Base-by-base conservation (phyloP, 306 rosid genomes). In the Neltuma alba region DNA sequence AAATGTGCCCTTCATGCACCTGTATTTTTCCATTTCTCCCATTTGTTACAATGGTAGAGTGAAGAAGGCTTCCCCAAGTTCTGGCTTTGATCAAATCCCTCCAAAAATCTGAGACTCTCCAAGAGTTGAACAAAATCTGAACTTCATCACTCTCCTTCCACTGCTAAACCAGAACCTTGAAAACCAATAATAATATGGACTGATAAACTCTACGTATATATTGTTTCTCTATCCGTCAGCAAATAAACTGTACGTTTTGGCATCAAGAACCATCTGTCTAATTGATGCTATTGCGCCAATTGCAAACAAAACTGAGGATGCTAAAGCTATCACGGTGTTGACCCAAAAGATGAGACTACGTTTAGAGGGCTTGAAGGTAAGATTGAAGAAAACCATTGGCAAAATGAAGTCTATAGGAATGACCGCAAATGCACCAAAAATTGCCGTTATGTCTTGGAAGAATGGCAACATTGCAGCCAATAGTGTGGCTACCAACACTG, bases 381-480 rank as follows among this genome's bases (percentile, higher is more conserved):
- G 65, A 20, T 92, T 92, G 85, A 81, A 89, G 71, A 94, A 85
- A 42, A 92, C 28, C 97, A 92, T 94, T 4, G 98, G 98, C 80
- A 94, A 85, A 41, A 94, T 92, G 79, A 89, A 90, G 79, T 92
- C 94, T 5, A 92, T 85, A 75, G 98, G 98, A 72, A 94, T 87
- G 87, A 48, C 88, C 9, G 92, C 96, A 79, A 94, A 88, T 66
- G 97, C 92, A n/a, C 96, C 97, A 65, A 94, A 86, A 72, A 94
- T 45, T 21, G 98, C 92, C 88, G 76, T 86, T 71, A 94, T 75
- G 80, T 94, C 98, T 20, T 91, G 83, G 78, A 94, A 90, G 87
- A 94, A 92, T 60, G 98, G 97, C 28, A 94, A 37, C 98, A 94
- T 92, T 16, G 98, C 89, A 33, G 96, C 97, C 3, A 92, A 60